Evolutionary conservation across 345 rosid genomes (phyloP).

Genomic region (Hibiscus trionum): DNA sequence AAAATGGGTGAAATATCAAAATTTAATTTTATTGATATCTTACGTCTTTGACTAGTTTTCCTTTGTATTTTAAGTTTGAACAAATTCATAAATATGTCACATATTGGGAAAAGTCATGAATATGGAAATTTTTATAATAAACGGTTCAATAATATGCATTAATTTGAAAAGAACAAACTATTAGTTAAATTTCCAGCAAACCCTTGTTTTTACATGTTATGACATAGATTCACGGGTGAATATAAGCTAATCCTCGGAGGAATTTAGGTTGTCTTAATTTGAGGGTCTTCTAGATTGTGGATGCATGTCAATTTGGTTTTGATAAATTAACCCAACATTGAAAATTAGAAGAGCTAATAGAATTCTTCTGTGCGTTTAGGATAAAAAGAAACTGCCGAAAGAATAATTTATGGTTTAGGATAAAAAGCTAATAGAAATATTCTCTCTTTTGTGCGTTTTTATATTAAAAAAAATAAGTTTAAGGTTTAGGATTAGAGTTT

Average conservation of each 20-base stretch:
- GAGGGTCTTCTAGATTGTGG: not conserved
- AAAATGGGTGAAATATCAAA: not conserved
- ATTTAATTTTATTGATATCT: not conserved
- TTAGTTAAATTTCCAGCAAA: too few relatives aligned
- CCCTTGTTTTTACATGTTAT: not conserved
- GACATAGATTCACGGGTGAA: not conserved
- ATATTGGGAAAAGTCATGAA: not conserved
- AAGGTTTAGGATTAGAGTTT: too few relatives aligned
- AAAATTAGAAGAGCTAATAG: not conserved
- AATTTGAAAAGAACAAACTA: not conserved
- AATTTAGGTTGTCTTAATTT: not conserved
- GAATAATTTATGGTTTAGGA: not conserved
- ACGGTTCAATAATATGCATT: not conserved
- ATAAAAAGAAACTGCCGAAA: not conserved
- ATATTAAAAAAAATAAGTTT: too few relatives aligned
- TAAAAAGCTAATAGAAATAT: not conserved
- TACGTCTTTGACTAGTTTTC: slow-evolving; percentile 12
- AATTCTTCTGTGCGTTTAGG: not conserved
- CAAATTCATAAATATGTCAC: not conserved
- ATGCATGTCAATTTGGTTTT: not conserved
- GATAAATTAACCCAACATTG: not conserved
- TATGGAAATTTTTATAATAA: not conserved
- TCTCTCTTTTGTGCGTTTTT: too few relatives aligned
- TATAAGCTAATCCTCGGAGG: not conserved
- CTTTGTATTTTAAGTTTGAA: not conserved